Base-by-base conservation (phyloP, 2,329 filamentous ascomycete species). In the Beauveria sp. region DNA sequence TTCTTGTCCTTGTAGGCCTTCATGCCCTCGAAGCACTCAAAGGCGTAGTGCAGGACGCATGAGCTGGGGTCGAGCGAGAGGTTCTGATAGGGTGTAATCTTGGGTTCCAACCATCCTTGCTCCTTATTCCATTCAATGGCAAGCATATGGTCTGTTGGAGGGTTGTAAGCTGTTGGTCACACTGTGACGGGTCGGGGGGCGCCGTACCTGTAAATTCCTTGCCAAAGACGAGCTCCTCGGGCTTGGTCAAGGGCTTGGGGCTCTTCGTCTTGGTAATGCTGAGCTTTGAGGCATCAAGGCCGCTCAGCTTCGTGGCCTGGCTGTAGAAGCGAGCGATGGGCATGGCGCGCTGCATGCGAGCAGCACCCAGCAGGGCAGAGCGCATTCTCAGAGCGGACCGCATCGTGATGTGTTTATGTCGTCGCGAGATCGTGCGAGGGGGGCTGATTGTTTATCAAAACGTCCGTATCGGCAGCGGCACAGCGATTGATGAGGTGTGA, bases 1-100 rank as follows among this genome's bases (percentile, higher is more conserved):
- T 85, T 73, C 70, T 83, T 85, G 78, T 96, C 91, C 77, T 93
- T 96, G 83, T 99, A 99, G 64, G 95, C 95, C 81, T 99, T 99
- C 92, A 98, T 96, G 68, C 95, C 95, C 80, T 99, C 95, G 77
- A 99, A 99, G 75, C 90, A 95, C 76, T 96, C 91, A 73, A 98
- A 98, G 54, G 91, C 95, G 77, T 99, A 99, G 83, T 99, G 95
- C 79, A 99, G 93, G 65, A 98, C 95, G 78, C 93, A 98, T 40
- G 91, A 95, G 49, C 95, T 91, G 28, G 95, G 95, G 75, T 98
- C 95, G 69, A 99, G 88, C 51, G 90, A 93, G 69, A 99, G 90
- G 78, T 97, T 97, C 77, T 97, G 92, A 81, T 98, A 98, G 22
- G 95, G 95, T 20, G 85, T 87, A 73, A 99, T 98, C 66, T 85